Evolutionary conservation across 192 early-diverging fungal species (phyloP).

Genomic region (Coemansia sp.): DNA sequence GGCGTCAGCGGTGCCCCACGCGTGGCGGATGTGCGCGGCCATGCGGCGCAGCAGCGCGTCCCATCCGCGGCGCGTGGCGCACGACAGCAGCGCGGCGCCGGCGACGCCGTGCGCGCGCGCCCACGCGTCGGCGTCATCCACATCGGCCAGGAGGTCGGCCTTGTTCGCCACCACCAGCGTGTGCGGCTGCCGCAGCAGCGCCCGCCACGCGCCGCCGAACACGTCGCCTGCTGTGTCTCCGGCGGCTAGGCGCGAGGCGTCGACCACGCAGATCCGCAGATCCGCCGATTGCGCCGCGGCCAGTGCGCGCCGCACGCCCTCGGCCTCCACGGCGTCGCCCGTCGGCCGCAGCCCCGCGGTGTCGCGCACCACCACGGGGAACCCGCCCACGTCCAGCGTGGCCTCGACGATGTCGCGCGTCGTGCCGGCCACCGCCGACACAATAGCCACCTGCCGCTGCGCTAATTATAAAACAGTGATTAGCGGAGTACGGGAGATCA

Average conservation of each 20-base stretch:
- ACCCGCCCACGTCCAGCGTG: slow-evolving; percentile 68
- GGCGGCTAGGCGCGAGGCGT: neutral
- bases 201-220: slow-evolving; percentile 8
- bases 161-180: slow-evolving; percentile 67
- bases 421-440: slow-evolving; percentile 69
- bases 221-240: neutral
- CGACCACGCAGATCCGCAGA: slow-evolving; percentile 62
- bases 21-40: slow-evolving; percentile 16
- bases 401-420: slow-evolving; percentile 74
- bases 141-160: slow-evolving; percentile 29
- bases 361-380: slow-evolving; percentile 70
- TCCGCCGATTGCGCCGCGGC: slow-evolving; percentile 54
- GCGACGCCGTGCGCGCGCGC: neutral
- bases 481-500: slow-evolving; percentile 4
- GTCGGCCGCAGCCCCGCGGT: slow-evolving; percentile 64
- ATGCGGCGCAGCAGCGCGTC: slow-evolving; percentile 19
- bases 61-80: slow-evolving; percentile 18
- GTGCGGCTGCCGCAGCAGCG: slow-evolving; percentile 28
- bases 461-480: slow-evolving; percentile 60
- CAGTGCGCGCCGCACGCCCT: slow-evolving; percentile 63
- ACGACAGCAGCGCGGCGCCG: slow-evolving; percentile 19
- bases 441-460: slow-evolving; percentile 69
- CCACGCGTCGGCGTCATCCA: neutral
- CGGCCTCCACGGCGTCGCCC: slow-evolving; percentile 62
- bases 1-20: slow-evolving; percentile 11